These are phyloP conservation scores for Xylaria sp. DNA, from an alignment of 2,329 filamentous ascomycete genomes.

Conservation along the genomic window DNA sequence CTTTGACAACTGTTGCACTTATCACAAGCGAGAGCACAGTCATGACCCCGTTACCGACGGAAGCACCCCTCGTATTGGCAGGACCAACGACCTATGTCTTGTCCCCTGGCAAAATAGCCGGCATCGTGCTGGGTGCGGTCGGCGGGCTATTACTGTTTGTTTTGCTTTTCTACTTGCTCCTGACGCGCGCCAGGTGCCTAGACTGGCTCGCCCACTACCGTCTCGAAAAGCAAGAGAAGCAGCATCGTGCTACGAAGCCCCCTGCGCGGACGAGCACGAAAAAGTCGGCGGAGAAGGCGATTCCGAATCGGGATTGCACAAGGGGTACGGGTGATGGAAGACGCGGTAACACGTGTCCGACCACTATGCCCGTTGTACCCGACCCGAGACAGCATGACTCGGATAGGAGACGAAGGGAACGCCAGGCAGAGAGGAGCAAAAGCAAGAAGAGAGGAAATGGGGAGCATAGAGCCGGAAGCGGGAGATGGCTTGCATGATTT, in stretches of 20 bases:
- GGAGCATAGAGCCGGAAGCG: too few relatives aligned
- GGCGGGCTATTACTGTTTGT: constrained; percentile 3
- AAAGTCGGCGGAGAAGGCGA: background rate
- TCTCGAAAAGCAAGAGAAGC: background rate
- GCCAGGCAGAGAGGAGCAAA: too few relatives aligned
- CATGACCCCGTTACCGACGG: background rate
- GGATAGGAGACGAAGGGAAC: too few relatives aligned
- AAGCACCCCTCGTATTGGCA: background rate
- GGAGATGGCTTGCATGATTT: too few relatives aligned
- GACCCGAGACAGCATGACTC: background rate
- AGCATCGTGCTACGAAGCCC: background rate
- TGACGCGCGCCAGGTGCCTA: constrained; percentile 11
- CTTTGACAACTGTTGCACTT: constrained; percentile 6
- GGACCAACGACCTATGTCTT: background rate
- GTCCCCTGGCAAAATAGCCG: constrained; percentile 3
- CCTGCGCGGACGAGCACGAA: background rate
- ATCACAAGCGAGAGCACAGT: constrained; percentile 13
- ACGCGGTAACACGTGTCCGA: background rate
- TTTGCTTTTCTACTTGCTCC: constrained; percentile 15
- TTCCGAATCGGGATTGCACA: background rate
- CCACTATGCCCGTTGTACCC: background rate
- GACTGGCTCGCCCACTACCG: background rate
- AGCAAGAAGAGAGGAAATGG: too few relatives aligned
- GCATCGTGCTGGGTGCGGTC: constrained; percentile 3
- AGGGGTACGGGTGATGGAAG: background rate